Percentiles rank a stretch among this genome's conserved stretches.
Evolutionary conservation across 768 basidiomycete species (phyloP).

Genomic region (Boletus coccyginus): DNA sequence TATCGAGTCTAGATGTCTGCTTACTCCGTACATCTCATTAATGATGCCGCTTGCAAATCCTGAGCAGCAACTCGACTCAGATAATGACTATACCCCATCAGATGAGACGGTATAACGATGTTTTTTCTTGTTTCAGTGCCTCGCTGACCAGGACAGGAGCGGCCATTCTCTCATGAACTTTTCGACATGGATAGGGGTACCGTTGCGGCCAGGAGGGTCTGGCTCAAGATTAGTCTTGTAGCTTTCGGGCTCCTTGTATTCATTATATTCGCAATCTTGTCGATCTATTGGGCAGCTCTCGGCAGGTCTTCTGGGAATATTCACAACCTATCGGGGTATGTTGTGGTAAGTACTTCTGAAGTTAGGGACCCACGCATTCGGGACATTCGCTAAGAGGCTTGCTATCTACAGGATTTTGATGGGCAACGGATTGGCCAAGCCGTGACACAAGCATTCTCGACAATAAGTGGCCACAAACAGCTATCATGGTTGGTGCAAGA

Average conservation of each 20-base stretch:
- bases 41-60: conserved; percentile 1
- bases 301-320: conserved; percentile 40
- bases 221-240: conserved; percentile 40
- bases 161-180: conserved; percentile 29
- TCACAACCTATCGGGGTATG: conserved; percentile 49
- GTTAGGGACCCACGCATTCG: not conserved
- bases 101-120: conserved; percentile 9
- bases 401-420: conserved; percentile 52
- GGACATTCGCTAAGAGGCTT: not conserved
- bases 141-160: conserved; percentile 18
- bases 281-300: conserved; percentile 62
- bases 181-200: conserved; percentile 30
- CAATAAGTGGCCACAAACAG: conserved; percentile 27
- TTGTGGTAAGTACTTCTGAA: conserved; percentile 45
- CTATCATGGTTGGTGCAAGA: conserved; percentile 47
- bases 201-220: conserved; percentile 34
- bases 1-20: not conserved
- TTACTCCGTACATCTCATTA: not conserved
- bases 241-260: conserved; percentile 38
- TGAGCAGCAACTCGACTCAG: not conserved
- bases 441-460: conserved; percentile 40
- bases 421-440: conserved; percentile 48
- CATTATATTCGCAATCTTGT: conserved; percentile 47
- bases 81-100: not conserved
- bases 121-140: not conserved